Percentiles rank a stretch among this genome's conserved stretches.
phyloP scores from a whole-genome alignment of 1,284 basidiomycete genomes.

The Apiotrichum akiyoshidainum region DNA sequence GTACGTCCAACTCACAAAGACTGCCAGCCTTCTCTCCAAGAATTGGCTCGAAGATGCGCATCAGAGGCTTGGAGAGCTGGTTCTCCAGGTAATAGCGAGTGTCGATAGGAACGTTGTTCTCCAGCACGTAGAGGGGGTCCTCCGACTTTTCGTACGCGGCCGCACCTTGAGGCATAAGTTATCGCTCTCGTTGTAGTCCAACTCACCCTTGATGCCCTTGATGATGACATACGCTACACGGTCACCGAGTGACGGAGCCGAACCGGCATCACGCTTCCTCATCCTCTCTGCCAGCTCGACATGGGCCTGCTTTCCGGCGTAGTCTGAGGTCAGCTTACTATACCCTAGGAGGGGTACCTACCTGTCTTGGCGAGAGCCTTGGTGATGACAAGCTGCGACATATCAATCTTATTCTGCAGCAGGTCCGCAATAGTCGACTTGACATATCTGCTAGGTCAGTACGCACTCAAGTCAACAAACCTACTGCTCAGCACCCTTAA shows the following conservation, averaged over 20 bases:
- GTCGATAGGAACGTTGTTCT: slow-evolving; percentile 94
- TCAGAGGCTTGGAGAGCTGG: slow-evolving; percentile 87
- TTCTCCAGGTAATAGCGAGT: slow-evolving; percentile 96
- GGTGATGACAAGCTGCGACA: slow-evolving; percentile 96
- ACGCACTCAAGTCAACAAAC: slow-evolving; percentile 27
- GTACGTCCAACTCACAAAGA: slow-evolving; percentile 60
- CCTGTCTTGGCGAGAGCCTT: slow-evolving; percentile 87
- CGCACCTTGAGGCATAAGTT: slow-evolving; percentile 60
- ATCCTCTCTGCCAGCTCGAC: slow-evolving; percentile 90
- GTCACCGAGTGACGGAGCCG: slow-evolving; percentile 87
- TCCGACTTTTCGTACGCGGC: slow-evolving; percentile 98
- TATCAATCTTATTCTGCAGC: slow-evolving; percentile 90
- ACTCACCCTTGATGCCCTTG: slow-evolving; percentile 82
- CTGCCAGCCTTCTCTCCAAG: slow-evolving; percentile 82
- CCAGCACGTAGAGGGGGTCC: slow-evolving; percentile 89
- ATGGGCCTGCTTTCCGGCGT: slow-evolving; percentile 78
- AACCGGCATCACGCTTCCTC: slow-evolving; percentile 90
- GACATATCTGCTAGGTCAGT: slow-evolving; percentile 63
- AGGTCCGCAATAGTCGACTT: slow-evolving; percentile 90
- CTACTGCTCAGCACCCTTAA: slow-evolving; percentile 84
- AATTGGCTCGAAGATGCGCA: slow-evolving; percentile 97
- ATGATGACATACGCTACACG: slow-evolving; percentile 97
- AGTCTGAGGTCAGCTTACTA: slow-evolving; percentile 24
- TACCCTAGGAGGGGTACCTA: slow-evolving; percentile 43
- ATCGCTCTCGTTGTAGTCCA: background rate